Percentiles rank a stretch among this genome's conserved stretches.
Conservation (phyloP, 2,329 filamentous ascomycete genomes). For the Colletotrichum karsti region DNA sequence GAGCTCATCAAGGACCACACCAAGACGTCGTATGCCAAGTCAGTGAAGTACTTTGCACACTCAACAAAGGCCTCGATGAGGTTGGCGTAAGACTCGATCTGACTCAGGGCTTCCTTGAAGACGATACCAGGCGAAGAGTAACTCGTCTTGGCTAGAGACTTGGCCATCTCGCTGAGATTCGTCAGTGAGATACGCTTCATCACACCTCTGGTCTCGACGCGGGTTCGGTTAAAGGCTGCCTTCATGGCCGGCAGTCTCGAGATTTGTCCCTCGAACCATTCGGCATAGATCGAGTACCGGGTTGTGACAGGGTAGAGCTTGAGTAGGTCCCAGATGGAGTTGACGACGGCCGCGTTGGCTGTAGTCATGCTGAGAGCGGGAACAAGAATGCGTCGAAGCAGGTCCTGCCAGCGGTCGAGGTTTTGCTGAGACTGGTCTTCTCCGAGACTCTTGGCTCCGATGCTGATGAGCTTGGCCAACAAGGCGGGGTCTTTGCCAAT, state of each 20-base stretch:
- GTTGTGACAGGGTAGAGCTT: conserved; percentile 78
- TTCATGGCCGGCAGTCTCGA: conserved; percentile 82
- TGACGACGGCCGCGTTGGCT: conserved; percentile 83
- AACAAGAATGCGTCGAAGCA: conserved; percentile 85
- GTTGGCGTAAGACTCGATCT: conserved; percentile 94
- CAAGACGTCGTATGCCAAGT: conserved; percentile 90
- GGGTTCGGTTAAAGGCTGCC: conserved; percentile 79
- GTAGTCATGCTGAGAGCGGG: conserved; percentile 88
- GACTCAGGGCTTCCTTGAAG: conserved; percentile 86
- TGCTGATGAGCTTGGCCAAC: conserved; percentile 83
- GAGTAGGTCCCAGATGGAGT: conserved; percentile 86
- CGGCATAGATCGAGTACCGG: conserved; percentile 89
- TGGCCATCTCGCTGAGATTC: conserved; percentile 86
- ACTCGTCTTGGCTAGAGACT: conserved; percentile 90
- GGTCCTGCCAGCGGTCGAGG: conserved; percentile 80
- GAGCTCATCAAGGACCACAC: conserved; percentile 91
- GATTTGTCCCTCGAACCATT: conserved; percentile 86
- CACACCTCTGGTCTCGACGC: conserved; percentile 81
- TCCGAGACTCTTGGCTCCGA: conserved; percentile 79
- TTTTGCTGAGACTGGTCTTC: conserved; percentile 78
- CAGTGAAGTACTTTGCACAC: conserved; percentile 92
- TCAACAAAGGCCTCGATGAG: conserved; percentile 95
- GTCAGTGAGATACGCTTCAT: conserved; percentile 91
- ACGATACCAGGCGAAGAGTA: conserved; percentile 91
- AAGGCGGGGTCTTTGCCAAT: conserved; percentile 86